Base-by-base conservation (phyloP, 352 stramenopile genomes). In the Globisporangium viniferum region DNA sequence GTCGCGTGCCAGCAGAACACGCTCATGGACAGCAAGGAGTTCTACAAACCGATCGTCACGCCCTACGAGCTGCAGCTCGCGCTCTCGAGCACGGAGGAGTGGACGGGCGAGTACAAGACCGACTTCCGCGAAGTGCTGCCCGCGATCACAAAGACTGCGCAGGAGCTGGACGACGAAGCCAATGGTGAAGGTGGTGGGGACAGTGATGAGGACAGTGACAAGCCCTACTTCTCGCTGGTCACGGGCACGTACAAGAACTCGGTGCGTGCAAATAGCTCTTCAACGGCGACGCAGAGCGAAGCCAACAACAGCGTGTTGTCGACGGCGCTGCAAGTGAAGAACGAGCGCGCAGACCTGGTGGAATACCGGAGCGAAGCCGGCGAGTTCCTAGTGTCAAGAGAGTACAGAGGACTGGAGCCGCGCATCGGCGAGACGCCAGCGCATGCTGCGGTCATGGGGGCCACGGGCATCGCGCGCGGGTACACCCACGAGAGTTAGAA, bases 1-100 rank as follows among this genome's bases (percentile, higher is more conserved):
- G 93, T 99, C 5, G 95, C 96, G 39, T 99, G 97, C 72, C 86
- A 96, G 66, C 92, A 99, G 72, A 98, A 97, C 77, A 96, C 91
- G 33, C 79, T 99, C 10, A 92, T 99, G 77, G 89, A 97, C 75
- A 93, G 82, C 66, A 95, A 94, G 64, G 90, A 97, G 54, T 97
- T 92, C 66, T 96, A 93, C 76, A 97, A 97, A 70, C 90, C 90
- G 14, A 94, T 97, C 53, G 87, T 98, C 56, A 99, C 97, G 39
- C 96, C 96, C 49, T 93, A 82, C 59, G 97, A 99, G 72, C 82
- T 99, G 57, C 89, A 98, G 66, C 82, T 99, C 56, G 96, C 96
- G 29, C 85, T 99, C 29, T 89, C 84, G 1, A 73, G 78, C 6
- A 74, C 41, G 1, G 93, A 97, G 53, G 84, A 91, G 61, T 99